Conservation (phyloP, 805 yeast species). For the Saccharomycopsis sp. region DNA sequence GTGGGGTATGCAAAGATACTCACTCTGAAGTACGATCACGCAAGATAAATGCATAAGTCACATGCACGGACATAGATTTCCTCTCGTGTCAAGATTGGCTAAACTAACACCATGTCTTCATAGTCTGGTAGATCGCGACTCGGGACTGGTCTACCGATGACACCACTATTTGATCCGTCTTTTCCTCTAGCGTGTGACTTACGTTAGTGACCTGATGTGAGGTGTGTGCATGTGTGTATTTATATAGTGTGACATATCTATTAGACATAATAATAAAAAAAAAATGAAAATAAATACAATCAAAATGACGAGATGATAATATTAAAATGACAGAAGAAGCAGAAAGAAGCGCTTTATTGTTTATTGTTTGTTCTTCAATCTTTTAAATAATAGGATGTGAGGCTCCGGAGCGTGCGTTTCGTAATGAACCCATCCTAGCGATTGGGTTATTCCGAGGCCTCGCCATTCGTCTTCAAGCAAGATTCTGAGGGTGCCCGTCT, state of each 20-base stretch:
- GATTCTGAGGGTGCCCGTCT: conserved; percentile 88
- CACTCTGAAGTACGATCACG: background rate
- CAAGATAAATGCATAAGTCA: background rate
- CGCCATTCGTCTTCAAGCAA: conserved; percentile 97
- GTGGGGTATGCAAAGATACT: background rate
- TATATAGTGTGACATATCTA: background rate
- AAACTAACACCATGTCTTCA: background rate
- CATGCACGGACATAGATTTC: background rate
- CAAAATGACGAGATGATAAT: background rate
- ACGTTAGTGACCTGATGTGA: background rate
- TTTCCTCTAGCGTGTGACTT: too few species aligned
- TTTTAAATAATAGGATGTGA: conserved; percentile 79
- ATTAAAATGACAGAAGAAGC: background rate
- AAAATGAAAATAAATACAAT: background rate
- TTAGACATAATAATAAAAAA: background rate
- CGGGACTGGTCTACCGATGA: background rate
- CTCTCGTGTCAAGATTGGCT: too few species aligned
- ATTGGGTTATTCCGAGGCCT: conserved; percentile 94
- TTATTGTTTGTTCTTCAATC: conserved; percentile 7
- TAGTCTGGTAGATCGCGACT: background rate
- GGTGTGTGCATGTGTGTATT: background rate
- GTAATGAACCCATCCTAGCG: conserved; percentile 96
- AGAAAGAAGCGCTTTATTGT: background rate
- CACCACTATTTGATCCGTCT: too few species aligned
- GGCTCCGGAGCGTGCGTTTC: conserved; percentile 99